Evolutionary conservation across 352 stramenopile genomes (phyloP).

Genomic region (Phytophthora cactorum): DNA sequence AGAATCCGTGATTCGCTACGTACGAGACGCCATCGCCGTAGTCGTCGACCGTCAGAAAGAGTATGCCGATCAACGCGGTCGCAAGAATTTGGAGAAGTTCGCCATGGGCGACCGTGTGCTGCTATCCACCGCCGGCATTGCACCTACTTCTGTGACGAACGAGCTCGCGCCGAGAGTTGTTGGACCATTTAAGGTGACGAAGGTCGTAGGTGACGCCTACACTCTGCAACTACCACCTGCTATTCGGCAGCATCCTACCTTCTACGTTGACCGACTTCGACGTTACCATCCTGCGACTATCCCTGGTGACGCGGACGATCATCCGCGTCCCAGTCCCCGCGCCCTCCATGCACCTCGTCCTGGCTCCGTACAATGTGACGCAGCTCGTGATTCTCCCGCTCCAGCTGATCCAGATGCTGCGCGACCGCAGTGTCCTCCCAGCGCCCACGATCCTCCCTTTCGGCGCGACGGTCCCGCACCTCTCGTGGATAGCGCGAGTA

Average conservation of each 20-base stretch:
- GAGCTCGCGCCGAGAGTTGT: not conserved
- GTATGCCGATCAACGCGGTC: conserved; percentile 16
- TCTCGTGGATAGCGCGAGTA: not conserved
- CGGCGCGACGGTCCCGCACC: not conserved
- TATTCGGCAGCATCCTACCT: not conserved
- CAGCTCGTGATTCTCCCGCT: not conserved
- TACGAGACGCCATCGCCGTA: conserved; percentile 12
- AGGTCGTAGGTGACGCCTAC: not conserved
- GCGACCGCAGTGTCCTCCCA: not conserved
- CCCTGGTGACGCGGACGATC: not conserved
- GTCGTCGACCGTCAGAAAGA: conserved; percentile 25
- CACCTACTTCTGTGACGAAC: conserved; percentile 1
- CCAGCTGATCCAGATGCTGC: not conserved
- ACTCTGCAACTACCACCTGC: not conserved
- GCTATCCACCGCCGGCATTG: conserved; percentile 8
- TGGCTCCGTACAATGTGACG: not conserved
- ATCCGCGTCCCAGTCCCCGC: not conserved
- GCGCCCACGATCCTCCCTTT: not conserved
- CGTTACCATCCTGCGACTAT: not conserved
- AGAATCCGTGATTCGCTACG: not conserved
- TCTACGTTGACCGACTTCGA: not conserved
- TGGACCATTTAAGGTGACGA: not conserved
- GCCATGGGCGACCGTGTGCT: conserved; percentile 19
- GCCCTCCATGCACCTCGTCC: not conserved
- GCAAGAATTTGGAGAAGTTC: conserved; percentile 15